Evolutionary conservation across 805 yeast species (phyloP).

Genomic region (Blastobotrys parvus): DNA sequence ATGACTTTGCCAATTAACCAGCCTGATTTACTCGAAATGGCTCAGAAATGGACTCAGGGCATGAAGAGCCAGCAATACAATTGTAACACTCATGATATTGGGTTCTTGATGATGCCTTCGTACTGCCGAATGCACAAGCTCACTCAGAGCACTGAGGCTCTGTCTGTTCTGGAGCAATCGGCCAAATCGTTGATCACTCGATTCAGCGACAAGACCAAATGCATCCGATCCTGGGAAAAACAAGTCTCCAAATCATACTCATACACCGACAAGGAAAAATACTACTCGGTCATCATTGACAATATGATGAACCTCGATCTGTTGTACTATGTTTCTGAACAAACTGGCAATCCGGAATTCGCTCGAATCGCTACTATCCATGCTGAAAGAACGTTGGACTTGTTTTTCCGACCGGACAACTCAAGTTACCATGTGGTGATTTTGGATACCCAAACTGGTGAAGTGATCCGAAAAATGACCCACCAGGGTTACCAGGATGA

Average conservation of each 20-base stretch:
- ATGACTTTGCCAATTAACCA: not conserved
- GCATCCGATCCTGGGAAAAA: constrained; percentile 26
- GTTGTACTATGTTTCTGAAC: constrained; percentile 23
- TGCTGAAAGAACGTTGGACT: constrained; percentile 24
- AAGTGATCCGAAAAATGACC: constrained; percentile 19
- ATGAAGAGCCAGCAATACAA: not conserved
- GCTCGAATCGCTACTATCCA: constrained; percentile 25
- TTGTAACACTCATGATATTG: constrained; percentile 26
- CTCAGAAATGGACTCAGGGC: not conserved
- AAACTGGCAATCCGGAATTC: constrained; percentile 22
- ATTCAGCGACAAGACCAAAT: constrained; percentile 18
- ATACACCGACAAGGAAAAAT: constrained; percentile 12
- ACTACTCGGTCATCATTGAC: constrained; percentile 24
- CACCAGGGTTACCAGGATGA: constrained; percentile 26
- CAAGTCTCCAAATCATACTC: constrained; percentile 15
- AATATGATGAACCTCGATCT: constrained; percentile 18
- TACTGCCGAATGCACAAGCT: constrained; percentile 21
- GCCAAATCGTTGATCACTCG: constrained; percentile 23
- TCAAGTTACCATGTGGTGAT: constrained; percentile 24
- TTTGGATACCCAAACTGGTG: constrained; percentile 20
- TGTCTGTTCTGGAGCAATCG: constrained; percentile 17
- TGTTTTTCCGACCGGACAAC: constrained; percentile 23
- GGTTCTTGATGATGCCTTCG: constrained; percentile 24
- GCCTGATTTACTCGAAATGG: not conserved
- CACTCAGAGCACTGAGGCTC: constrained; percentile 14